Conservation (phyloP, 2,329 filamentous ascomycete genomes). For the Talaromyces sp. region DNA sequence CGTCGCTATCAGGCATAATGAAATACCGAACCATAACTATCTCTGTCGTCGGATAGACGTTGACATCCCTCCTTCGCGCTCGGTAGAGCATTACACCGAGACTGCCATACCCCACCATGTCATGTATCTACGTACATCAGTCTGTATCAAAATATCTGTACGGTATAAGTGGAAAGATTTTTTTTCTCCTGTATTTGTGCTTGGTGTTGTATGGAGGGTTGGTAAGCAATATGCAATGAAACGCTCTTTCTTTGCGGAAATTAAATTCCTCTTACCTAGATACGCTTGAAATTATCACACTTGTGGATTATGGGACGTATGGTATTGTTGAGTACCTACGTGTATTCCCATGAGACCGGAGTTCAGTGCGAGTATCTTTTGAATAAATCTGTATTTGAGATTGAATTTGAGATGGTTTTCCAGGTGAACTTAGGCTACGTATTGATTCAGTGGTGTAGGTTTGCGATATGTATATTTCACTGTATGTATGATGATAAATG, state of each 20-base stretch:
- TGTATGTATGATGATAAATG: background rate
- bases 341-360: background rate
- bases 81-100: background rate
- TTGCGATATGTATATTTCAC: background rate
- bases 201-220: too few species aligned
- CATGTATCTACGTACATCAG: background rate
- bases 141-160: background rate
- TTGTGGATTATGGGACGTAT: background rate
- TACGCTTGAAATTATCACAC: too few species aligned
- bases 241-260: background rate
- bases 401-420: too few species aligned
- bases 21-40: background rate
- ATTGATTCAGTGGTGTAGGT: background rate
- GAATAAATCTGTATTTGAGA: background rate
- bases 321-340: background rate
- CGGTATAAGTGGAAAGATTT: too few species aligned
- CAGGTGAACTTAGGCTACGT: background rate
- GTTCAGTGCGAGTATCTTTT: background rate
- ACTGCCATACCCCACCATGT: background rate
- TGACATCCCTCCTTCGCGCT: background rate
- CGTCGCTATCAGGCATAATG: background rate
- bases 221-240: too few species aligned
- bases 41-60: background rate
- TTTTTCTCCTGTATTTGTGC: background rate
- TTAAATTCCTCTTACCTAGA: too few species aligned